Percentiles rank a stretch among this genome's conserved stretches.
Evolutionary conservation across 2,329 filamentous ascomycete species (phyloP).

Genomic region (Hirsutella rhossiliensis): DNA sequence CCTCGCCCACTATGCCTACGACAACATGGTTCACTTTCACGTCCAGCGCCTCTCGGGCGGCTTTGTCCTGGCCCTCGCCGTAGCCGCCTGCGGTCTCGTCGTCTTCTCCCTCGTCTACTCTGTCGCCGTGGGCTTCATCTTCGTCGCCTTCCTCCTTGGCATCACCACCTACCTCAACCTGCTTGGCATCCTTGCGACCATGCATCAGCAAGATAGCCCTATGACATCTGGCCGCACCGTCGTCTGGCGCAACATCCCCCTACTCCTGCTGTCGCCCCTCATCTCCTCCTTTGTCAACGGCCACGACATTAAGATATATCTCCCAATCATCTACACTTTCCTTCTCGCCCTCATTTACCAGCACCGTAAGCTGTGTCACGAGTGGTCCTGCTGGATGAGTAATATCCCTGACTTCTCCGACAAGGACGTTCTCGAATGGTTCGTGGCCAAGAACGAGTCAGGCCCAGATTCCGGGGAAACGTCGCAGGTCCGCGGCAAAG

Average conservation of each 20-base stretch:
- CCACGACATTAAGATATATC: conserved; percentile 43
- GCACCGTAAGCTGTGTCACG: conserved; percentile 38
- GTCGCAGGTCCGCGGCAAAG: conserved; percentile 3
- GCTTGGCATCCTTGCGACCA: conserved; percentile 39
- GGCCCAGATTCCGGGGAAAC: conserved; percentile 7
- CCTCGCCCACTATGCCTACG: conserved; percentile 27
- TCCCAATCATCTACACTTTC: conserved; percentile 40
- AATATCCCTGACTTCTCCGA: conserved; percentile 36
- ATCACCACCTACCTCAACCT: conserved; percentile 47
- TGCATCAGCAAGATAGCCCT: conserved; percentile 40
- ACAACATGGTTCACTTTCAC: conserved; percentile 29
- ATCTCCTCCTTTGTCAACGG: conserved; percentile 38
- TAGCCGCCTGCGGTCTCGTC: conserved; percentile 33
- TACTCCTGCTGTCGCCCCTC: conserved; percentile 43
- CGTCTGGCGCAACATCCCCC: conserved; percentile 41
- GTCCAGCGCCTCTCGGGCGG: conserved; percentile 33
- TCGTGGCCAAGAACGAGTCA: conserved; percentile 17
- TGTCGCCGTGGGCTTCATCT: conserved; percentile 36
- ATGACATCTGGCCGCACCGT: conserved; percentile 45
- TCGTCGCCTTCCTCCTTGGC: conserved; percentile 45
- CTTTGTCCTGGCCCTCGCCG: conserved; percentile 25
- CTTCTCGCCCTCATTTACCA: conserved; percentile 36
- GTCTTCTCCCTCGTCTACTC: conserved; percentile 32
- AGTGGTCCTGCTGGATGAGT: conserved; percentile 47
- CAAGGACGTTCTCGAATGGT: conserved; percentile 37